Evolutionary conservation across 176 grass and related monocot species (phyloP), one percentile per base, ranked within the genome.

Genomic region (Secale cereale): DNA sequence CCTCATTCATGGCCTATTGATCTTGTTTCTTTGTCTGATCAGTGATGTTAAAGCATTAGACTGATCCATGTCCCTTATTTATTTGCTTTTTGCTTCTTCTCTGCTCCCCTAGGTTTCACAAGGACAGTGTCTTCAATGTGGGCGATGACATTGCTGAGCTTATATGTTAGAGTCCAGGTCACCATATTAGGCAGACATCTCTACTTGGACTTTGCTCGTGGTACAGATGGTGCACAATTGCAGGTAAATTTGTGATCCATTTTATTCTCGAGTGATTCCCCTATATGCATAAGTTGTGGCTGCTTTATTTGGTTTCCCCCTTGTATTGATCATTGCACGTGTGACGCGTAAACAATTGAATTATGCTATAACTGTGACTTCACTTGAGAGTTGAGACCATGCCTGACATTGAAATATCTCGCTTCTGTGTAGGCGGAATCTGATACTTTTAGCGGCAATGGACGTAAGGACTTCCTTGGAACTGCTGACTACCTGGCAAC

Each of bases 111-210:
- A 99, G 97, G 93, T 91, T 99, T 99, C 81, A 97, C 94, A 29
- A 91, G 90, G 89, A 91, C 94, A 29, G 86, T 86, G 37, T 86
- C 90, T 86, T 90, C 97, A 27, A 61, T 97, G 36, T 99, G 97
- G 97, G 84, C 97, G 3, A 87, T 97, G 86, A 92, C 97, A 50
- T 68, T 99, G 90, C 88, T 99, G 81, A 94, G 94, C 88, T 90
- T 99, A 81, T 99, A 99, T 84, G 88, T 94, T 45, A 92, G 94
- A 84, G 93, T 99, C 86, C 97, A 99, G 83, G 94, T 97, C 69
- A 99, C 94, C 65, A 95, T 99, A 62, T 91, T 99, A 88, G 97
- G 93, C 35, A 92, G 97, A 71, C 97, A 99, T 88, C 92, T 99
- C 35, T 96, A 96, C 83, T 81, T 99, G 75, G 97, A 99, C 57